Percentiles rank a stretch among this genome's conserved stretches.
Conservation (phyloP, 2,329 filamentous ascomycete genomes). For the Rutstroemia sp. region DNA sequence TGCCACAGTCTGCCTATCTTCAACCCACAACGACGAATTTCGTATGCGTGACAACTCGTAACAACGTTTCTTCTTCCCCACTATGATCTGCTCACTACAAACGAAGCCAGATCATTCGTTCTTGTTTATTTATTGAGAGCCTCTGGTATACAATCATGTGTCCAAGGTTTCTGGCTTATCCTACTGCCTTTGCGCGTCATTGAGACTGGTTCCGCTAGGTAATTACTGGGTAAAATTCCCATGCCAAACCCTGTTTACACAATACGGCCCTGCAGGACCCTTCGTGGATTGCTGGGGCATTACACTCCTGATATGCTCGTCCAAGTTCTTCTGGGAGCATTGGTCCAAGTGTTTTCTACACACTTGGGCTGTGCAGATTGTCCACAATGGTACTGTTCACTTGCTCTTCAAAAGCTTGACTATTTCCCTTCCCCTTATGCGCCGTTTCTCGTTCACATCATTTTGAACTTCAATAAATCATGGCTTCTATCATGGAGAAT, state of each 20-base stretch:
- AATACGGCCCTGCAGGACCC: slow-evolving; percentile 1
- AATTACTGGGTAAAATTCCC: not conserved
- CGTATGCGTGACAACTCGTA: no score
- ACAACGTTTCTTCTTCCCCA: no score
- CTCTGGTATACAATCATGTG: no score
- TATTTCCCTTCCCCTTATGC: not conserved
- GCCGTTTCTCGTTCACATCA: not conserved
- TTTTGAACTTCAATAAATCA: slow-evolving; percentile 6
- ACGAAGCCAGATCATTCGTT: no score
- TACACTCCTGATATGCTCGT: not conserved
- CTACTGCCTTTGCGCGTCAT: not conserved
- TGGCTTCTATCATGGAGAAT: slow-evolving; percentile 18
- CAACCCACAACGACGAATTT: no score
- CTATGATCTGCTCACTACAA: no score
- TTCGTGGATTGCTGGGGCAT: not conserved
- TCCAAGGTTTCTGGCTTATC: no score
- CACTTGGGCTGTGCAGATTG: not conserved
- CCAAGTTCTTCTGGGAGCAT: not conserved
- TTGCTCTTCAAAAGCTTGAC: not conserved
- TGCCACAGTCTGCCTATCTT: no score
- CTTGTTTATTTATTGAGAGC: no score
- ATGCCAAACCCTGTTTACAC: slow-evolving; percentile 4
- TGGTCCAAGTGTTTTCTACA: slow-evolving; percentile 4
- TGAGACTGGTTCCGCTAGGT: not conserved
- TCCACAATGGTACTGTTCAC: not conserved